These are phyloP conservation scores for Exophiala viscosa DNA, from an alignment of 2,329 filamentous ascomycete genomes.

Conservation along the genomic window DNA sequence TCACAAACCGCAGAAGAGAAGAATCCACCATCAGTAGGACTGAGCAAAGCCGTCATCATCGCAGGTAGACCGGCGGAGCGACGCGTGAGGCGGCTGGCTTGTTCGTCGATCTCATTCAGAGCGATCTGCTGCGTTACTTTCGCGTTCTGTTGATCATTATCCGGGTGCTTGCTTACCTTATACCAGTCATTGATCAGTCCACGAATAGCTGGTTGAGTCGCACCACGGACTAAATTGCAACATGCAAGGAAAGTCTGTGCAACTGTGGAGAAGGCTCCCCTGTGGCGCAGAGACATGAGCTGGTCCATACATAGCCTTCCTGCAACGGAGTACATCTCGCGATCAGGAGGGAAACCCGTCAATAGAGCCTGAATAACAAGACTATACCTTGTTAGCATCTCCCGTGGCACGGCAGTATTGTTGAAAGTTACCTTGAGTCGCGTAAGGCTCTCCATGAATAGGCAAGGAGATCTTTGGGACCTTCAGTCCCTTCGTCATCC, in stretches of 20 bases:
- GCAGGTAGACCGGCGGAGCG: conserved; percentile 89
- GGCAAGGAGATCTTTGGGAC: conserved; percentile 81
- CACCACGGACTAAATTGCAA: conserved; percentile 63
- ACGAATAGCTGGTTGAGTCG: conserved; percentile 43
- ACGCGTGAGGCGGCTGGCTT: conserved; percentile 75
- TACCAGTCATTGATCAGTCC: conserved; percentile 67
- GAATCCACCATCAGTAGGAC: conserved; percentile 57
- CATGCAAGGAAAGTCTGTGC: conserved; percentile 80
- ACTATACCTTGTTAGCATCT: conserved; percentile 45
- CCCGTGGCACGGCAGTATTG: neutral
- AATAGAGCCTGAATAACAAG: conserved; percentile 66
- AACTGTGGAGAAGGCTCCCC: conserved; percentile 90
- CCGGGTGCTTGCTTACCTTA: conserved; percentile 44
- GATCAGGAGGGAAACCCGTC: conserved; percentile 42
- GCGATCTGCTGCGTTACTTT: conserved; percentile 49
- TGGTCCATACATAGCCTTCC: conserved; percentile 77
- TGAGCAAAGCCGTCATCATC: conserved; percentile 75
- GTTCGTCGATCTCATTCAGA: conserved; percentile 66
- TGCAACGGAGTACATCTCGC: conserved; percentile 59
- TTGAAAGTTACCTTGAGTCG: conserved; percentile 68
- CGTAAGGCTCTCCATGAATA: conserved; percentile 95
- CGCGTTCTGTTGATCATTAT: conserved; percentile 27
- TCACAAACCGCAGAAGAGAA: conserved; percentile 62
- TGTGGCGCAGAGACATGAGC: conserved; percentile 75
- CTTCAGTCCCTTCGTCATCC: conserved; percentile 69